Evolutionary conservation across 148 eudicot species (phyloP), one percentile per base, ranked within the genome.

Genomic region (Rhododendron molle): DNA sequence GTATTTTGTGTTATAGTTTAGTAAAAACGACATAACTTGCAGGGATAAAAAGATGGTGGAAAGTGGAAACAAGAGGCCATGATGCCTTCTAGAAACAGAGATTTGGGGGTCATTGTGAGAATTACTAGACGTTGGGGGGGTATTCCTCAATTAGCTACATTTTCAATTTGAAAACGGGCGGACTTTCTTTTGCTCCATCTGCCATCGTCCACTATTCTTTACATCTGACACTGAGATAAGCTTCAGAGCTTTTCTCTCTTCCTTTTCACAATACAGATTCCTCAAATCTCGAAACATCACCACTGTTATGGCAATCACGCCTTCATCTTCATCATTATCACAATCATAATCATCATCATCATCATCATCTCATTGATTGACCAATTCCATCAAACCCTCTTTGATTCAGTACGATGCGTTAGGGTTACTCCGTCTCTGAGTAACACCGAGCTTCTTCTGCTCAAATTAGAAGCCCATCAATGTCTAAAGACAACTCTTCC

Each of bases 61-160:
- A 8, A 40, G 43, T 40, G 43, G 49, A 46, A 46, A 46, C 49
- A 46, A 46, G 49, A 46, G 49, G 49, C 49, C 49, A 46, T 9
- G 49, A 2, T 46, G 49, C 12, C 49, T 46, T 46, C 11, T 16
- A 36, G 2, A 40, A 2, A 3, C 3, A 20, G 21, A 58, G 30
- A 32, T 7, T 28, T 32, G 3, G 84, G 83, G 87, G 84, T 43
- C 56, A 74, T 10, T 81, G 44, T 8, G 76, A 58, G 16, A 81
- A 86, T 26, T 20, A 74, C 14, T 16, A 30, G 43, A 86, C 14
- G 16, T 38, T 10, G 14, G 13, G 81, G 84, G 84, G 44, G 32
- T 79, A 52, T 93, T 87, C 94, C 95, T 1, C 98, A 96, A 86
- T 86, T 92, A 88, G 93, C 85, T 60, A 21, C 85, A 10, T 16